Evolutionary conservation across 257 asterid species (phyloP).

Genomic region (Solanum gracilifrons): DNA sequence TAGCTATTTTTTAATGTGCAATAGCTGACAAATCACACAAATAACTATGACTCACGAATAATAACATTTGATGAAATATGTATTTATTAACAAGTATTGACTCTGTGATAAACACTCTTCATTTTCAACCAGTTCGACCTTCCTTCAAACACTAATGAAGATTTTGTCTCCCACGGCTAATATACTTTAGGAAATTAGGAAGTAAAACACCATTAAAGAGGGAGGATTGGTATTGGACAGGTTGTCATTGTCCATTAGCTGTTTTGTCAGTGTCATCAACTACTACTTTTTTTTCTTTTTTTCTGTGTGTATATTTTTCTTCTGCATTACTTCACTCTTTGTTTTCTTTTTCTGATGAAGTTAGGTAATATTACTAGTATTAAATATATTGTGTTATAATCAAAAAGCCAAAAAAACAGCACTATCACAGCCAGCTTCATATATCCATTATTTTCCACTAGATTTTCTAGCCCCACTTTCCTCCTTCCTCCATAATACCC

Average conservation of each 20-base stretch:
- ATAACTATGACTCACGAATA: not conserved
- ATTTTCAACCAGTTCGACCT: not conserved
- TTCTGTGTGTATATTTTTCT: not conserved
- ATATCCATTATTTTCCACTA: slow-evolving; percentile 12
- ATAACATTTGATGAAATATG: not conserved
- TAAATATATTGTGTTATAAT: not conserved
- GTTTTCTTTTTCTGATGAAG: not conserved
- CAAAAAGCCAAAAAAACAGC: not conserved
- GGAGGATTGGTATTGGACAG: slow-evolving; percentile 14
- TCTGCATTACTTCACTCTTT: not conserved
- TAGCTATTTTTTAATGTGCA: not conserved
- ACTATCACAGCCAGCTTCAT: slow-evolving; percentile 12
- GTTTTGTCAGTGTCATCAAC: slow-evolving; percentile 16
- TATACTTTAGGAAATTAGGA: not conserved
- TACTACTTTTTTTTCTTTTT: not conserved
- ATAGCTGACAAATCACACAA: not conserved
- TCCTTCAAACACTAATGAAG: not conserved
- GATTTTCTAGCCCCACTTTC: not conserved
- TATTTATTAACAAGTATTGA: not conserved
- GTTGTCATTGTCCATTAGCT: slow-evolving; percentile 23
- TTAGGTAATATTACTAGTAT: not conserved
- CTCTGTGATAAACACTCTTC: rapidly evolving
- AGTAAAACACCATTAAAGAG: not conserved
- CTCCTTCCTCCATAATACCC: not conserved
- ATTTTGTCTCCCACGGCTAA: not conserved